A percentile compares a stretch with the other conserved stretches of the same genome.
Conservation (phyloP, 257 asterid genomes). For the Eustoma russellianum region DNA sequence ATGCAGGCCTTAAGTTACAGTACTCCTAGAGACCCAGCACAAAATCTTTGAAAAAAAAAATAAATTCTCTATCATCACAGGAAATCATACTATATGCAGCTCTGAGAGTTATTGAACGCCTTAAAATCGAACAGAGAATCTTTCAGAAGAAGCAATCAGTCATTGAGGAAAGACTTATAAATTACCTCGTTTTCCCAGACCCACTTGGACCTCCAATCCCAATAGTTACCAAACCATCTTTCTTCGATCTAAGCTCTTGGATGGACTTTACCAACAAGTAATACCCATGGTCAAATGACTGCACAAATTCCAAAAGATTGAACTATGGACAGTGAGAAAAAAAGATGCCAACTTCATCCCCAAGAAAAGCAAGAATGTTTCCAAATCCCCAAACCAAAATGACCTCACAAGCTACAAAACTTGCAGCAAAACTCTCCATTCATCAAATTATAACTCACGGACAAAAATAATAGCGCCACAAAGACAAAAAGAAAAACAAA, state of each 20-base stretch:
- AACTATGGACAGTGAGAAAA: slow-evolving; percentile 4
- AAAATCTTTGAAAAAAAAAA: too few species aligned
- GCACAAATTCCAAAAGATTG: slow-evolving; percentile 23
- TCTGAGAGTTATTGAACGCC: too few species aligned
- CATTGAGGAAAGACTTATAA: slow-evolving; percentile 1
- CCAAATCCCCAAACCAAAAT: neutral
- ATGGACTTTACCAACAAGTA: slow-evolving; percentile 91
- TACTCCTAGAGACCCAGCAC: neutral
- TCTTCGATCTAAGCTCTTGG: slow-evolving; percentile 94
- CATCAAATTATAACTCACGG: neutral
- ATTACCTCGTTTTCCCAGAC: slow-evolving; percentile 91
- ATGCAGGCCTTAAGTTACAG: slow-evolving; percentile 11
- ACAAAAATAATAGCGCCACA: too few species aligned
- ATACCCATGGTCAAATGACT: slow-evolving; percentile 98
- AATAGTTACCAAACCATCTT: slow-evolving; percentile 74
- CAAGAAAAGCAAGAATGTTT: neutral
- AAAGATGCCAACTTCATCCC: neutral
- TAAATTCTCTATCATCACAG: too few species aligned
- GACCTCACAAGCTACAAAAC: neutral
- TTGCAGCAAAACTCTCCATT: neutral
- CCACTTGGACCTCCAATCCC: slow-evolving; percentile 99
- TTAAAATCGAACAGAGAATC: too few species aligned
- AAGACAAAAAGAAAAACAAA: neutral
- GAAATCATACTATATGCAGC: too few species aligned
- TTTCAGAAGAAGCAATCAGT: too few species aligned